Evolutionary conservation across 1,284 basidiomycete species (phyloP).

Genomic region (Cryptococcus hybrid): DNA sequence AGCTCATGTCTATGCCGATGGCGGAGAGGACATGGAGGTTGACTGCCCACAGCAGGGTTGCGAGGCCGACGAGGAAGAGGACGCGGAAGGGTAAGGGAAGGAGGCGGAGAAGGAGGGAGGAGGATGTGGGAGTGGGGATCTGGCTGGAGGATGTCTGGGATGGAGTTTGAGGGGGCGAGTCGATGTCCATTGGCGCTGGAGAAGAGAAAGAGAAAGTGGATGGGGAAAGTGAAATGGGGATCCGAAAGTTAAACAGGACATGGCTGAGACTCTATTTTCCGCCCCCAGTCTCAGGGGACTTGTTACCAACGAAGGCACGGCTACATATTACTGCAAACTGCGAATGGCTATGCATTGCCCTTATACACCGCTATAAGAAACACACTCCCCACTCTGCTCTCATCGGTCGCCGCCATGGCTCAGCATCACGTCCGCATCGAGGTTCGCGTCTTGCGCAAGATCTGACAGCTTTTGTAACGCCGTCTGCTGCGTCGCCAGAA

Average conservation of each 20-base stretch:
- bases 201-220: background rate
- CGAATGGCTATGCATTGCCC: too few species aligned
- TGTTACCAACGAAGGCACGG: too few species aligned
- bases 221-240: background rate
- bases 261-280: too few species aligned
- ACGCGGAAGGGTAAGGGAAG: constrained; percentile 79
- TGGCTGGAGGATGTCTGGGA: constrained; percentile 13
- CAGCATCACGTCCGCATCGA: constrained; percentile 66
- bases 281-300: too few species aligned
- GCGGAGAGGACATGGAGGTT: constrained; percentile 78
- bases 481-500: constrained; percentile 72
- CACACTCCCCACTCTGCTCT: too few species aligned
- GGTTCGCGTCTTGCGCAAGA: constrained; percentile 64
- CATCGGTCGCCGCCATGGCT: constrained; percentile 1
- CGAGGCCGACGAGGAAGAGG: constrained; percentile 66
- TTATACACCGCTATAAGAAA: too few species aligned
- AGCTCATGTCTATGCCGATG: constrained; percentile 69
- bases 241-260: too few species aligned
- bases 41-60: constrained; percentile 75
- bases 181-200: constrained; percentile 44
- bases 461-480: constrained; percentile 76
- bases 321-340: too few species aligned
- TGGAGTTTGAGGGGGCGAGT: constrained; percentile 31
- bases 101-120: constrained; percentile 56
- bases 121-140: constrained; percentile 37